These are phyloP conservation scores for Irpex sp. DNA, from an alignment of 1,284 basidiomycete species.

Conservation along the genomic window DNA sequence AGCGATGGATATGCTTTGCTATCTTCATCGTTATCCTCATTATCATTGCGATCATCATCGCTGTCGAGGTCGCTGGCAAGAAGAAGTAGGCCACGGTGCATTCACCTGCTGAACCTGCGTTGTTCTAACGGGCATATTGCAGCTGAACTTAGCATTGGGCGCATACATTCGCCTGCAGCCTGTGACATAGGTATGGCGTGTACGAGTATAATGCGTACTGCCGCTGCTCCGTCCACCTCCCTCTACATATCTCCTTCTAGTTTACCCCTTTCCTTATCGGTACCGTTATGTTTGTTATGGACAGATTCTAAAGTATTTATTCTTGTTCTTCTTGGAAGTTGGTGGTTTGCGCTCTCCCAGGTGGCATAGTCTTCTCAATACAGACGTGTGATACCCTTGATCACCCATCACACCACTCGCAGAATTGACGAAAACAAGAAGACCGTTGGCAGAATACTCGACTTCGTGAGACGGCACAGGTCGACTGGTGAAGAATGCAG, in stretches of 20 bases:
- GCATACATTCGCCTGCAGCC: neutral
- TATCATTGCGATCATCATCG: slow-evolving; percentile 60
- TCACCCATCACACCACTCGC: neutral
- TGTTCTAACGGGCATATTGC: neutral
- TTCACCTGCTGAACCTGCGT: neutral
- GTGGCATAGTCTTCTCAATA: neutral
- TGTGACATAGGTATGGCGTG: neutral
- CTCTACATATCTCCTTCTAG: neutral
- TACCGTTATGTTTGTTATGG: neutral
- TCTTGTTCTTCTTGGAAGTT: neutral
- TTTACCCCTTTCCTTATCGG: neutral
- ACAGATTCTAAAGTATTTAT: neutral
- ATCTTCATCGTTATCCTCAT: slow-evolving; percentile 52
- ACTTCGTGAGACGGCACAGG: too few species aligned
- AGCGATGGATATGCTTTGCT: slow-evolving; percentile 90
- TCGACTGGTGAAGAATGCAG: neutral
- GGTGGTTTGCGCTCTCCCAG: neutral
- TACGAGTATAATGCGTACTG: neutral
- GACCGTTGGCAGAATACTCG: neutral
- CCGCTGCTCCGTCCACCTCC: neutral
- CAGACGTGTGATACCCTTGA: neutral
- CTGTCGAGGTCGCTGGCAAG: slow-evolving; percentile 35
- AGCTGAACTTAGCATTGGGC: neutral
- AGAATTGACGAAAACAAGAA: neutral
- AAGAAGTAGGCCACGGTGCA: slow-evolving; percentile 23